Evolutionary conservation across 768 basidiomycete genomes (phyloP).

Genomic region (Auriscalpium orientale): DNA sequence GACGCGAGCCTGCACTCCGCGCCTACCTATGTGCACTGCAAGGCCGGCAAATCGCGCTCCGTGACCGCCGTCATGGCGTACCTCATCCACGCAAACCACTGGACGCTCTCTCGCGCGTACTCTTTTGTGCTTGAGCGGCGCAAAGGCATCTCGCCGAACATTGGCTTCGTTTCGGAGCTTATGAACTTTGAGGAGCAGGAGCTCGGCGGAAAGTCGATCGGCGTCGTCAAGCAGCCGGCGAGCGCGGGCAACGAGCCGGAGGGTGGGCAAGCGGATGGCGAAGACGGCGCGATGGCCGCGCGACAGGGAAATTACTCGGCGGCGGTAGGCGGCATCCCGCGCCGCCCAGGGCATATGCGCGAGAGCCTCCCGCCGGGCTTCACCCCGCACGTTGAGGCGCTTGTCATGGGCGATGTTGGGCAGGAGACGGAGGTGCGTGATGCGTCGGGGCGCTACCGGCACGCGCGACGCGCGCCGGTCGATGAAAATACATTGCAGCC

Average conservation of each 20-base stretch:
- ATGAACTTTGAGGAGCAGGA: conserved; percentile 96
- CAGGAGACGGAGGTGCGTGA: conserved; percentile 91
- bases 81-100: conserved; percentile 94
- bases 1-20: conserved; percentile 86
- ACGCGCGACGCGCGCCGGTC: conserved; percentile 81
- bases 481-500: conserved; percentile 86
- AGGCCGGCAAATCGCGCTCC: conserved; percentile 90
- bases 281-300: conserved; percentile 19
- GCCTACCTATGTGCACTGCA: conserved; percentile 93
- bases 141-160: conserved; percentile 93
- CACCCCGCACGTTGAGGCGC: conserved; percentile 16
- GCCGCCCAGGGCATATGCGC: conserved; percentile 57
- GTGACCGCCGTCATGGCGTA: conserved; percentile 97
- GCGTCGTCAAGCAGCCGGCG: conserved; percentile 44
- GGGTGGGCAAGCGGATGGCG: conserved; percentile 24
- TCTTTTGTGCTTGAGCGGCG: conserved; percentile 86
- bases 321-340: conserved; percentile 31
- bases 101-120: conserved; percentile 90
- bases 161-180: conserved; percentile 94
- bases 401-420: conserved; percentile 51
- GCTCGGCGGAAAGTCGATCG: conserved; percentile 67
- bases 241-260: conserved; percentile 22
- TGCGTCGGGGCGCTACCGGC: conserved; percentile 75
- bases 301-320: conserved; percentile 31
- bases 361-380: conserved; percentile 68